phyloP scores from a whole-genome alignment of 2,329 filamentous ascomycete species.

The Fusarium veterinarium region DNA sequence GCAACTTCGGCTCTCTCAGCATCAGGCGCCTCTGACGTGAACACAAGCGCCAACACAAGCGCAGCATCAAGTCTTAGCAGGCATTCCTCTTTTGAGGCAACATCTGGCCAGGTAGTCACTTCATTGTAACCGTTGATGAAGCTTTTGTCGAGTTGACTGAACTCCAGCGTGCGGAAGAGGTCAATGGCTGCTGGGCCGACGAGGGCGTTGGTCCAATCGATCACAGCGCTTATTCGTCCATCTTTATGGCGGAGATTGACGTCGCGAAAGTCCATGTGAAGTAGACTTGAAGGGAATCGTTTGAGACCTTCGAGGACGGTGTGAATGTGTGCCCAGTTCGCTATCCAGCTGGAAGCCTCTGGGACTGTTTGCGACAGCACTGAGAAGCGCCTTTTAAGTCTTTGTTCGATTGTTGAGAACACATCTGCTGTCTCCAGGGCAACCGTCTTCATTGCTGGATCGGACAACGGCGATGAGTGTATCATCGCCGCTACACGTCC shows the following conservation, averaged over 20 bases:
- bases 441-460: not conserved
- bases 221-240: slow-evolving; percentile 1
- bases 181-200: slow-evolving; percentile 7
- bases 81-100: rapidly evolving
- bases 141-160: not conserved
- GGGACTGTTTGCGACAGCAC: not conserved
- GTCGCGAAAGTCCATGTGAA: slow-evolving; percentile 21
- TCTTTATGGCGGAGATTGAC: slow-evolving; percentile 3
- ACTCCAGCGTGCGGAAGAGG: slow-evolving; percentile 13
- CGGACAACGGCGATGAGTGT: not conserved
- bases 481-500: slow-evolving; percentile 9
- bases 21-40: slow-evolving; percentile 3
- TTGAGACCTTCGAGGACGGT: not conserved
- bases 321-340: not conserved
- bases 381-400: not conserved
- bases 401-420: not conserved
- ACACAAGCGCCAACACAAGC: slow-evolving; percentile 15
- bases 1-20: not conserved
- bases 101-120: rapidly evolving
- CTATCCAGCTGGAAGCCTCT: not conserved
- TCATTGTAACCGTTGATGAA: not conserved
- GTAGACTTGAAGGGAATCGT: not conserved
- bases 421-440: not conserved
- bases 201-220: slow-evolving; percentile 20
- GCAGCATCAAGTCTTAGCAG: slow-evolving; percentile 11